phyloP scores from a whole-genome alignment of 176 grass and related monocot genomes.

The Phragmites australis region DNA sequence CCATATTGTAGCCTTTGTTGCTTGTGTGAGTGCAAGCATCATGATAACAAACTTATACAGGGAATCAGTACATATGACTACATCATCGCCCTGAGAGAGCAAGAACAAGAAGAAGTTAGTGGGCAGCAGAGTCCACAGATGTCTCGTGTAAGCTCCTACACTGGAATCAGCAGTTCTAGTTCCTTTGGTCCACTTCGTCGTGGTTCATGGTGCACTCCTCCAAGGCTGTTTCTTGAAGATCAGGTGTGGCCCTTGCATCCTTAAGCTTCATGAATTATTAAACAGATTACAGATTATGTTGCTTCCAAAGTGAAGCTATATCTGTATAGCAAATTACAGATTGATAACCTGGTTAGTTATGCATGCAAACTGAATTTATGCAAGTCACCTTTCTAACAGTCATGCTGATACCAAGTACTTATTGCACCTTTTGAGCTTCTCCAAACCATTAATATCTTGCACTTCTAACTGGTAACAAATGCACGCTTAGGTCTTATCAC shows the following conservation, averaged over 20 bases:
- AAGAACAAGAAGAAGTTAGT: slow-evolving; percentile 77
- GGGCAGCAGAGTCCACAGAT: slow-evolving; percentile 93
- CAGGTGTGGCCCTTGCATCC: slow-evolving; percentile 56
- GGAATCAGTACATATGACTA: slow-evolving; percentile 99
- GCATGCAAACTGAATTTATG: slow-evolving; percentile 4
- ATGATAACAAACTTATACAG: slow-evolving; percentile 44
- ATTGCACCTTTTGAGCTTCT: not conserved
- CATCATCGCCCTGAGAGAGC: slow-evolving; percentile 97
- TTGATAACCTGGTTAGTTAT: not conserved
- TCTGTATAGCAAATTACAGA: not conserved
- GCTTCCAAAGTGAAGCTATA: not conserved
- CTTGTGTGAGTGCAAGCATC: not conserved
- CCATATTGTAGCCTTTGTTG: slow-evolving; percentile 22
- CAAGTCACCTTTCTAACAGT: not conserved
- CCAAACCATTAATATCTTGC: slow-evolving; percentile 11
- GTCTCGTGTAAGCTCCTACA: slow-evolving; percentile 93
- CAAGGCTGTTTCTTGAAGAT: slow-evolving; percentile 91
- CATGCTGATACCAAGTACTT: not conserved
- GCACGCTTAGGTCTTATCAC: slow-evolving; percentile 5
- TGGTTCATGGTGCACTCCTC: slow-evolving; percentile 95
- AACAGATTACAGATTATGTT: not conserved
- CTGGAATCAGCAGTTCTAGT: slow-evolving; percentile 94
- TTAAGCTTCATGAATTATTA: slow-evolving; percentile 20
- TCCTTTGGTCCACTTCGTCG: slow-evolving; percentile 81
- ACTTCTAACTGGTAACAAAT: slow-evolving; percentile 26